Percentiles rank a stretch among this genome's conserved stretches.
Evolutionary conservation across 352 stramenopile genomes (phyloP).

Genomic region (Phytophthora crassamura): DNA sequence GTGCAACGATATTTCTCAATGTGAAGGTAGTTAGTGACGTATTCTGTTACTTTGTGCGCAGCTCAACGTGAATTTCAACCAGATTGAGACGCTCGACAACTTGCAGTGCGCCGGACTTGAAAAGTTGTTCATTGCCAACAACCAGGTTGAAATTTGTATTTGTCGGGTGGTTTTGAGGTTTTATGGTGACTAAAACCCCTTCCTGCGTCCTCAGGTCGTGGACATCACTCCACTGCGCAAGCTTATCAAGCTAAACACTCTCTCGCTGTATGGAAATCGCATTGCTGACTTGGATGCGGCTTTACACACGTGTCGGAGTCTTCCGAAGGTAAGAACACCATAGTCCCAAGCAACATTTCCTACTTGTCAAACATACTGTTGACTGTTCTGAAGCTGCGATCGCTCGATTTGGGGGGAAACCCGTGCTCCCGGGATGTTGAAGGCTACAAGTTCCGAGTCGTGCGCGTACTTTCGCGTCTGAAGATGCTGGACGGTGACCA

Average conservation of each 20-base stretch:
- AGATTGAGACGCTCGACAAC: slow-evolving; percentile 53
- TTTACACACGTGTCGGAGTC: slow-evolving; percentile 57
- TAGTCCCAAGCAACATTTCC: too few species aligned
- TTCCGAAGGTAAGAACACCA: slow-evolving; percentile 46
- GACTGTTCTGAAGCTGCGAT: slow-evolving; percentile 51
- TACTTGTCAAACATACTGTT: neutral
- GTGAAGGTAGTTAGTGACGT: neutral
- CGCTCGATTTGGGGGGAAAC: slow-evolving; percentile 78
- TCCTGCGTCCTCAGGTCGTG: slow-evolving; percentile 35
- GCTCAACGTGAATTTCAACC: slow-evolving; percentile 81
- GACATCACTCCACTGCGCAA: slow-evolving; percentile 54
- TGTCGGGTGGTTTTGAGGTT: neutral
- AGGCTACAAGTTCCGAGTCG: slow-evolving; percentile 80
- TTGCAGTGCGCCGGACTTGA: slow-evolving; percentile 58
- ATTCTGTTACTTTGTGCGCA: slow-evolving; percentile 19
- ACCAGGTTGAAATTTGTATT: slow-evolving; percentile 39
- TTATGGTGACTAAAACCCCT: neutral
- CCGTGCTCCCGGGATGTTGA: slow-evolving; percentile 66
- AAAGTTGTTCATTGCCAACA: slow-evolving; percentile 73
- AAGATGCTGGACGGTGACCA: slow-evolving; percentile 79
- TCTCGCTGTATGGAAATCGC: slow-evolving; percentile 71
- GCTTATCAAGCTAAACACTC: slow-evolving; percentile 59
- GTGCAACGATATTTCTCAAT: neutral
- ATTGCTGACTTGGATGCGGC: slow-evolving; percentile 51
- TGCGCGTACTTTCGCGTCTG: slow-evolving; percentile 65